Base-by-base conservation (phyloP, 1,284 basidiomycete species). In the Trichosporon inkin region DNA sequence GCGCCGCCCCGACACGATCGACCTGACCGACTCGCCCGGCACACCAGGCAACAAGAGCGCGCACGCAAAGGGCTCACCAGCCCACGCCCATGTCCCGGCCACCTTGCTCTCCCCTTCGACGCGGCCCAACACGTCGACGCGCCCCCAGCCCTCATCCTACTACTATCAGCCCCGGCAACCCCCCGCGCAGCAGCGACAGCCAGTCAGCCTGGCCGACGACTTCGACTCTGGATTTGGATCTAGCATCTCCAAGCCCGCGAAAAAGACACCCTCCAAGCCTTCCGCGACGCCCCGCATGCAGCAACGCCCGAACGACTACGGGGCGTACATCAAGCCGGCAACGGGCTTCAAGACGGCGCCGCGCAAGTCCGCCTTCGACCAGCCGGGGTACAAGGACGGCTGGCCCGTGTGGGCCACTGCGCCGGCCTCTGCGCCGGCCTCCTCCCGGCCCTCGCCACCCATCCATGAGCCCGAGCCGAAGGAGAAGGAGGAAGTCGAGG, bases 281-380 rank as follows among this genome's bases (percentile, higher is more conserved):
- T 36, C 22, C n/a, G 22, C 49, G 28, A 6, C 36, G 44, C 34
- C n/a, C 37, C 35, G 38, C 20, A 47, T 34, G 28, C 6, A 16
- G 17, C 7, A 32, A 17, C 1, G 16, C 17, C 6, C 14, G 22
- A 16, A 37, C 55, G 16, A 41, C 24, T 28, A 57, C 54, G 53
- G 53, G n/a, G 60, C 61, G n/a, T 74, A 72, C 55, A 76, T 76
- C 60, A 72, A 71, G 38, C 72, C 74, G 1, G 66, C 71, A 7
- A 71, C 69, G 11, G 70, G 68, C 3, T 57, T 54, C 36, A 49
- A 49, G 44, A 32, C 17, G 22, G 24, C 44, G n/a, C 44, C 44
- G 14, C 44, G 44, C 44, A 49, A 49, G 28, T 58, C 32, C 35
- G 63, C 52, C 38, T 62, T n/a, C 53, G 61, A 61, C 20, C 40